Conservation (phyloP, 192 early-diverging fungal species). For the Physocladia obscura region DNA sequence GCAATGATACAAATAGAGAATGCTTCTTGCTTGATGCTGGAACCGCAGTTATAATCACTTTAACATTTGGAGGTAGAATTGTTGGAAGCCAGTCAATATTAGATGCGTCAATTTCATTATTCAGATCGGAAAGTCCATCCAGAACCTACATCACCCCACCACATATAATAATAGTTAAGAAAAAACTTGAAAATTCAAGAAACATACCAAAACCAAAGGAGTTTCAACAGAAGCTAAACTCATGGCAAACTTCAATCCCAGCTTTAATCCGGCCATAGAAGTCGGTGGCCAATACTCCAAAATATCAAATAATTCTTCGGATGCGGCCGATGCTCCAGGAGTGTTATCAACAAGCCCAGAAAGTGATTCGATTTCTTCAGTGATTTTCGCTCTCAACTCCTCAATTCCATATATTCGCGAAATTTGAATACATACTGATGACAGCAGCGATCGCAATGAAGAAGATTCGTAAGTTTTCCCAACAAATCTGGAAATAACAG, state of each 20-base stretch:
- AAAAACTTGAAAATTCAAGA: neutral
- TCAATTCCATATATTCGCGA: slow-evolving; percentile 21
- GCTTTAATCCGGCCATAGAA: slow-evolving; percentile 12
- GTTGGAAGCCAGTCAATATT: slow-evolving; percentile 32
- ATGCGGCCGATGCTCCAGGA: neutral
- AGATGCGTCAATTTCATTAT: slow-evolving; percentile 6
- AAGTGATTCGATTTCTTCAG: slow-evolving; percentile 15
- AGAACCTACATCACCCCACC: slow-evolving; percentile 14
- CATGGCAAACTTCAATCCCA: slow-evolving; percentile 17
- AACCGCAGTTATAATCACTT: neutral
- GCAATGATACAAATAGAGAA: slow-evolving; percentile 11
- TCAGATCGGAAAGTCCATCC: slow-evolving; percentile 22
- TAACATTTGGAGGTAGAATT: slow-evolving; percentile 18
- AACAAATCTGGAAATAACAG: slow-evolving; percentile 13
- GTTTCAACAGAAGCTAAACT: slow-evolving; percentile 6
- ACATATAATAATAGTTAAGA: neutral
- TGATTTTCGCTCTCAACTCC: slow-evolving; percentile 12
- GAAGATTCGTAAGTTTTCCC: slow-evolving; percentile 9
- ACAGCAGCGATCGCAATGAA: neutral
- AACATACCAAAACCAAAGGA: slow-evolving; percentile 25
- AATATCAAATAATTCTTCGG: slow-evolving; percentile 20
- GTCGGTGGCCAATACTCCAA: slow-evolving; percentile 31
- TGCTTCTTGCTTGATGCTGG: slow-evolving; percentile 11
- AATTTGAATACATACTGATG: slow-evolving; percentile 18
- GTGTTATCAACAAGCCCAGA: neutral